Percentiles rank a stretch among this genome's conserved stretches.
Conservation (phyloP, 768 basidiomycete genomes). For the Phylloporus rhodoxanthus region DNA sequence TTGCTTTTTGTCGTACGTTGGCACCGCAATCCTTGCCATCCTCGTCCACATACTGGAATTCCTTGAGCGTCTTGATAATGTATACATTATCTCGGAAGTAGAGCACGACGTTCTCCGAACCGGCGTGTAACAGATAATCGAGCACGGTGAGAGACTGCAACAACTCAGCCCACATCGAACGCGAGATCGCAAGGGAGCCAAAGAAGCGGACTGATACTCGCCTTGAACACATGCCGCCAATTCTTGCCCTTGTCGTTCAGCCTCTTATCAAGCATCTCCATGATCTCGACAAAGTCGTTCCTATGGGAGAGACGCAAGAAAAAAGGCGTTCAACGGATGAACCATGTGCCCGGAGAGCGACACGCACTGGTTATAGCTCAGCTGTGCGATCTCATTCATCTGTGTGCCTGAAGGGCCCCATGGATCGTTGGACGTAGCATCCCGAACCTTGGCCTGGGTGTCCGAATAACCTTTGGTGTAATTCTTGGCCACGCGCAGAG, state of each 20-base stretch:
- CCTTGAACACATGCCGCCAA: conserved; percentile 99
- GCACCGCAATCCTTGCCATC: conserved; percentile 95
- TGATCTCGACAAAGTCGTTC: conserved; percentile 97
- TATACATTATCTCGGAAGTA: conserved; percentile 98
- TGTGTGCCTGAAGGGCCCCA: conserved; percentile 97
- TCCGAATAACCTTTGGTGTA: conserved; percentile 97
- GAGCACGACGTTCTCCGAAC: conserved; percentile 96
- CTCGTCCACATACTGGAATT: conserved; percentile 96
- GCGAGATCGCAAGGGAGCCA: neutral
- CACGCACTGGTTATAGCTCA: conserved; percentile 93
- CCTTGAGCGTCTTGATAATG: conserved; percentile 97
- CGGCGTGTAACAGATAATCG: conserved; percentile 93
- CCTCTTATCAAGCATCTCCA: conserved; percentile 99
- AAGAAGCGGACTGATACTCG: conserved; percentile 25
- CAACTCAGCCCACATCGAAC: conserved; percentile 8
- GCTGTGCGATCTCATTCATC: conserved; percentile 98
- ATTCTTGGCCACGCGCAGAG: conserved; percentile 86
- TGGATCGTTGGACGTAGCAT: conserved; percentile 95
- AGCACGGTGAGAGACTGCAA: conserved; percentile 81
- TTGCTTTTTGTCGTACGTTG: conserved; percentile 96
- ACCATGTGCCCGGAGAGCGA: neutral
- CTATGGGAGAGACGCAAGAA: conserved; percentile 30
- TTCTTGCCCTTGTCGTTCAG: conserved; percentile 99
- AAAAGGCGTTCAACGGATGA: neutral
- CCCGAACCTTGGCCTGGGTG: conserved; percentile 89